Conservation (phyloP, 441 rosid genomes). For the Pelargonium citronellum region DNA sequence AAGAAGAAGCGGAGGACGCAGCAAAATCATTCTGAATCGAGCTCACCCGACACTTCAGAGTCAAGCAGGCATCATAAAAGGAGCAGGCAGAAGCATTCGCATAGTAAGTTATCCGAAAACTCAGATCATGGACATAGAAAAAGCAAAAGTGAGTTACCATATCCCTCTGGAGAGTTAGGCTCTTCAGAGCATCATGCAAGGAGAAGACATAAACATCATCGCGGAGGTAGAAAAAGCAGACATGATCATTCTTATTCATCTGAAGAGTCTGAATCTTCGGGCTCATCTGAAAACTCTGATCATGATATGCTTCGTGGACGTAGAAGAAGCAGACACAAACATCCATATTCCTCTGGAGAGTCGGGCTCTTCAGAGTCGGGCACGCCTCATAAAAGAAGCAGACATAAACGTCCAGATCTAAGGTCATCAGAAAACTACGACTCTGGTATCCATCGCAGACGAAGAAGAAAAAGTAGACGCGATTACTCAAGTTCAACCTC, state of each 20-base stretch:
- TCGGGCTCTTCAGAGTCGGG: conserved; percentile 19
- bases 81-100: conserved; percentile 32
- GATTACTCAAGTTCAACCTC: too few species aligned
- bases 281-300: conserved; percentile 18
- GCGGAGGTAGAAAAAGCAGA: not conserved
- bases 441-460: too few species aligned
- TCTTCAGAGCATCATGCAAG: not conserved
- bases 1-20: conserved; percentile 32
- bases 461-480: too few species aligned
- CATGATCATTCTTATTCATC: not conserved
- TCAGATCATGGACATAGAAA: not conserved
- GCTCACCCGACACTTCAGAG: conserved; percentile 37
- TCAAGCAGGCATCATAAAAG: conserved; percentile 23
- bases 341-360: conserved; percentile 21
- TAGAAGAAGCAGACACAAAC: conserved; percentile 26
- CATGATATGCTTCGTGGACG: conserved; percentile 10
- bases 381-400: conserved; percentile 23
- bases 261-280: conserved; percentile 11
- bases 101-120: conserved; percentile 19
- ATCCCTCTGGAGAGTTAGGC: not conserved
- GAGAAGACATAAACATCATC: conserved; percentile 1
- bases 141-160: not conserved
- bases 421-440: too few species aligned
- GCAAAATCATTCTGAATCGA: conserved; percentile 33
- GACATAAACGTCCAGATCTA: conserved; percentile 13